A percentile compares a stretch with the other conserved stretches of the same genome.
phyloP scores from a whole-genome alignment of 2,329 filamentous ascomycete genomes.

The Neofusicoccum ribis region DNA sequence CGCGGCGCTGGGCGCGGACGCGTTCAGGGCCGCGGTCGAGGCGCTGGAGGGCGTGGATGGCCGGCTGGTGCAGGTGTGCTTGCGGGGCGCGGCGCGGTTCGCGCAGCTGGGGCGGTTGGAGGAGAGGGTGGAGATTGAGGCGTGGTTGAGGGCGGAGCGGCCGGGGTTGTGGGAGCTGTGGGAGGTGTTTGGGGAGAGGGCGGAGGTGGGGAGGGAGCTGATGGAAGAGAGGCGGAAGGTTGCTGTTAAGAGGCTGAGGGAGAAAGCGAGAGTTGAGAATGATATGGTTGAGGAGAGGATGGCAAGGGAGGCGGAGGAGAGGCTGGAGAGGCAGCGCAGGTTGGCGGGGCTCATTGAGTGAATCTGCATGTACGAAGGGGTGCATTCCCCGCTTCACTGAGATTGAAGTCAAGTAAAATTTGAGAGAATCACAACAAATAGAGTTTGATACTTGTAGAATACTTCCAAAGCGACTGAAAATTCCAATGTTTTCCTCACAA shows the following conservation, averaged over 20 bases:
- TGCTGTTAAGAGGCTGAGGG: neutral
- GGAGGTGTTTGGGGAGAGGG: neutral
- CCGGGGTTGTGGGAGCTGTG: neutral
- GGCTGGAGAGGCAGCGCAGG: neutral
- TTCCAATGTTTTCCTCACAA: too few relatives aligned
- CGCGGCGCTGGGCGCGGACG: neutral
- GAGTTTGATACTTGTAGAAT: too few relatives aligned
- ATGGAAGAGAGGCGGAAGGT: too few relatives aligned
- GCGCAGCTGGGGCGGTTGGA: neutral
- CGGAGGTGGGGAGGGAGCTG: too few relatives aligned
- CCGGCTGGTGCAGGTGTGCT: too few relatives aligned
- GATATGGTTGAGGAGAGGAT: neutral
- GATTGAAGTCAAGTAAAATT: neutral
- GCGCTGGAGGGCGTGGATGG: neutral
- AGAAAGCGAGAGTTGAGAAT: neutral
- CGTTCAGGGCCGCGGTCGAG: neutral
- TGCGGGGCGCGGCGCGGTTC: neutral
- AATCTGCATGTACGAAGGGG: neutral
- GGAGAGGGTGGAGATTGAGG: neutral
- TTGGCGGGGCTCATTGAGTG: neutral
- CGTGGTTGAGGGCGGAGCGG: neutral
- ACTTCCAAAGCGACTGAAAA: too few relatives aligned
- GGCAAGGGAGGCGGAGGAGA: neutral
- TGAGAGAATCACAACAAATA: too few relatives aligned
- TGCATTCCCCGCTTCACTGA: conserved; percentile 1